Base-by-base conservation (phyloP, 768 basidiomycete genomes). In the Infundibulicybe gibba region DNA sequence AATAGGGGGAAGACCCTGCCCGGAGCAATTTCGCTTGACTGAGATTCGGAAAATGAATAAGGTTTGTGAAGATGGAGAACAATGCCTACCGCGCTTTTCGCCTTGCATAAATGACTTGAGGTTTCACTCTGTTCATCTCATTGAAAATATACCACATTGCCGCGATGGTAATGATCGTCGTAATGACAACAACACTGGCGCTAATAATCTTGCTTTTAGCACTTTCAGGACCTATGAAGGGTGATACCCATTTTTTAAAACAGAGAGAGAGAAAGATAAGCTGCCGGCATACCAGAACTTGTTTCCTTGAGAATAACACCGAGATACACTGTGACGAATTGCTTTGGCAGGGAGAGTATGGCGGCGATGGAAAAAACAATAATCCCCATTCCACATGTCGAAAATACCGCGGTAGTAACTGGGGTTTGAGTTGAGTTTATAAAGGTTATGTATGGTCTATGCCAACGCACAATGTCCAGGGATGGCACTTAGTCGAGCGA, bases 251-350 rank as follows among this genome's bases (percentile, higher is more conserved):
- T 17, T 44, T 12, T 17, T 15, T 32, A 33, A 8, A 13, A 32
- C 31, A 20, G 38, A 39, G 31, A 59, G 62, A 34, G 43, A 48
- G 13, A 44, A n/a, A n/a, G 15, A 44, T 19, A 31, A 21, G 32
- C 3, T 13, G 19, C 20, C 0, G 25, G 38, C 61, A 20, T 6
- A 68, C 70, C 73, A 16, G 57, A 66, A 5, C 54, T 63, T 3
- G 75, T 69, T 45, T 77, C 68, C 52, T 86, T 79, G n/a, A 90
- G 62, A 21, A 88, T 71, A 25, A 90, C 90, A 32, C 93, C 93
- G 13, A 94, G 76, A 59, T 97, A 97, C 11, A 97, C 94, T 6
- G 87, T 90, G 54, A 92, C 78, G 55, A 97, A 85, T 62, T 97
- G 93, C 60, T 94, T 94, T 6, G 93, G 93, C 59, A 92, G 65